Conservation (phyloP, 768 basidiomycete genomes). For the Suillus paluster region DNA sequence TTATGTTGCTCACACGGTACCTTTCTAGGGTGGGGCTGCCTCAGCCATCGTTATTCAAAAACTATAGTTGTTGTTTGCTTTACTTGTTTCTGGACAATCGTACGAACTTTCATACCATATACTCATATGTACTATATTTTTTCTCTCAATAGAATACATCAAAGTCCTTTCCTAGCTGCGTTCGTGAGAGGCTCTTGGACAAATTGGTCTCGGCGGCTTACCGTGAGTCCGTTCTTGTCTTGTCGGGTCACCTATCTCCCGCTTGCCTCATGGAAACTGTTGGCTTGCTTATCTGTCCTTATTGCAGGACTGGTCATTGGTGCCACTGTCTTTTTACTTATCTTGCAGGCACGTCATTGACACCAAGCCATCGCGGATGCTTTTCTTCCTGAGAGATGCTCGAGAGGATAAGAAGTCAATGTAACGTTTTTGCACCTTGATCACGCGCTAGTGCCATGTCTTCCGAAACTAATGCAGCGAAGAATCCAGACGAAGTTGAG, state of each 20-base stretch:
- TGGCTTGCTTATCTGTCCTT: conserved; percentile 21
- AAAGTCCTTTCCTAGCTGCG: conserved; percentile 7
- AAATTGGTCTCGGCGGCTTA: background rate
- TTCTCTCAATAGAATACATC: conserved; percentile 13
- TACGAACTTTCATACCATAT: conserved; percentile 24
- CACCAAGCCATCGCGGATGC: conserved; percentile 12
- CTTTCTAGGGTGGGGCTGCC: conserved; percentile 82
- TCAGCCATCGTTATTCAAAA: conserved; percentile 91
- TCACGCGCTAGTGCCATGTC: conserved; percentile 20
- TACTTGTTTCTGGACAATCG: conserved; percentile 14
- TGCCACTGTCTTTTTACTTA: conserved; percentile 6
- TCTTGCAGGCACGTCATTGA: conserved; percentile 10
- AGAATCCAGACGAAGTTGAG: conserved; percentile 18
- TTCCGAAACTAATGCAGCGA: conserved; percentile 15
- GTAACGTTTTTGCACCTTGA: background rate
- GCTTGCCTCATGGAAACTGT: conserved; percentile 15
- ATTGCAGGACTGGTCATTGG: background rate
- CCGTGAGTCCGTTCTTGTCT: conserved; percentile 2
- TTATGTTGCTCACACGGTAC: conserved; percentile 17
- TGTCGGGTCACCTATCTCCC: background rate
- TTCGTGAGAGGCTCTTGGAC: conserved; percentile 14
- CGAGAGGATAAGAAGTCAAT: conserved; percentile 15
- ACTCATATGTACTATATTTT: conserved; percentile 8
- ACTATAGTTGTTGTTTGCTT: conserved; percentile 50
- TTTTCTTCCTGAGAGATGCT: conserved; percentile 6